phyloP scores from a whole-genome alignment of 805 yeast genomes.

The Lipomyces japonicus region DNA sequence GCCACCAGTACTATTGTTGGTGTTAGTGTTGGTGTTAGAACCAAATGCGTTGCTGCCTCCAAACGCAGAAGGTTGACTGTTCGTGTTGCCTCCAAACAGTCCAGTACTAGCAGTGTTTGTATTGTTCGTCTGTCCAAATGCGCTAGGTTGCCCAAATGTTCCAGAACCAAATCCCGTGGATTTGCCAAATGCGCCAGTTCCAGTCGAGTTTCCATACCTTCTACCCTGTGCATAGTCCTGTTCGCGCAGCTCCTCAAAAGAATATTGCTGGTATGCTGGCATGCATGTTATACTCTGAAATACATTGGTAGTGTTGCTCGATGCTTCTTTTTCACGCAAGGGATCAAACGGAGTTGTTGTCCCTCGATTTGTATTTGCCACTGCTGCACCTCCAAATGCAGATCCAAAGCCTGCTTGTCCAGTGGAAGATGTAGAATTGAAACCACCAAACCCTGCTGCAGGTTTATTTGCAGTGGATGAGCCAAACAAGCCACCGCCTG shows the following conservation, averaged over 20 bases:
- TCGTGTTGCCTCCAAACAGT: slow-evolving; percentile 43
- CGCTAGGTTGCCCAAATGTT: slow-evolving; percentile 32
- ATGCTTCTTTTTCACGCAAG: slow-evolving; percentile 27
- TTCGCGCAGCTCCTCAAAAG: slow-evolving; percentile 82
- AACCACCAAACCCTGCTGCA: slow-evolving; percentile 30
- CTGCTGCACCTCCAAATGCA: slow-evolving; percentile 11
- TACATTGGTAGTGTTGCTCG: slow-evolving; percentile 29
- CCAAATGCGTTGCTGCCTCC: slow-evolving; percentile 22
- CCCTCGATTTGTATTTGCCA: slow-evolving; percentile 24
- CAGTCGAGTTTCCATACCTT: slow-evolving; percentile 33
- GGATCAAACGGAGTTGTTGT: slow-evolving; percentile 31
- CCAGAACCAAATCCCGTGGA: slow-evolving; percentile 30
- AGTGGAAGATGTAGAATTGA: slow-evolving; percentile 25
- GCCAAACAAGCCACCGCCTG: slow-evolving; percentile 23
- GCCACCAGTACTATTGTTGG: slow-evolving; percentile 24
- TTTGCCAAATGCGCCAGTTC: slow-evolving; percentile 32
- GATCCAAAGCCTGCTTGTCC: slow-evolving; percentile 22
- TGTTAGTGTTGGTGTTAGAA: slow-evolving; percentile 28
- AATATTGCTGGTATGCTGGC: slow-evolving; percentile 82
- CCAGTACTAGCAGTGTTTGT: slow-evolving; percentile 33
- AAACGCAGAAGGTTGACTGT: slow-evolving; percentile 20
- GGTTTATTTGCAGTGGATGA: slow-evolving; percentile 29
- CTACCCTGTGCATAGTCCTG: slow-evolving; percentile 81
- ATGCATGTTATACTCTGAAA: slow-evolving; percentile 71
- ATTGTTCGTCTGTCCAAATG: slow-evolving; percentile 27